A percentile compares a stretch with the other conserved stretches of the same genome.
Evolutionary conservation across 805 yeast species (phyloP).

Genomic region (Saccharomycopsis capsularis): DNA sequence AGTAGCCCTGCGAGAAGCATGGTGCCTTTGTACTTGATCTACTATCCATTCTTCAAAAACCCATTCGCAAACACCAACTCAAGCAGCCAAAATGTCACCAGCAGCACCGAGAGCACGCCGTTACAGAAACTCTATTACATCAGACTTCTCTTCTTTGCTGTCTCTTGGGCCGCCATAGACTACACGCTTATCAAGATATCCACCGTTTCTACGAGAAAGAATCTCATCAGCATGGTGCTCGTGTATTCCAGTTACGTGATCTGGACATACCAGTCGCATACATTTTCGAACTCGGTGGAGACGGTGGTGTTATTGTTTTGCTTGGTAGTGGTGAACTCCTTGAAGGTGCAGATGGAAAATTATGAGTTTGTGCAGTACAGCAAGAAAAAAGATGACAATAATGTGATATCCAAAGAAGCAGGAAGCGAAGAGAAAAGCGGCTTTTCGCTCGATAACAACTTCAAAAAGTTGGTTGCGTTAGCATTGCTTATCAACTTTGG

Average conservation of each 20-base stretch:
- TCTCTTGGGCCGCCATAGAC: slow-evolving; percentile 31
- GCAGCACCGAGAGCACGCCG: too few species aligned
- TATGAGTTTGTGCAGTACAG: neutral
- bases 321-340: slow-evolving; percentile 67
- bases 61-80: too few species aligned
- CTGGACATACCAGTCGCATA: slow-evolving; percentile 73
- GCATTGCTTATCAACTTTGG: slow-evolving; percentile 60
- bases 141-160: slow-evolving; percentile 23
- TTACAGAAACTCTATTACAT: slow-evolving; percentile 12
- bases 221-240: slow-evolving; percentile 34
- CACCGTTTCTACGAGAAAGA: slow-evolving; percentile 10
- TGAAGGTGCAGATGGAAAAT: slow-evolving; percentile 30
- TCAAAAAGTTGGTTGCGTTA: slow-evolving; percentile 31
- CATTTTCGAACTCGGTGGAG: slow-evolving; percentile 85
- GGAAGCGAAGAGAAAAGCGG: neutral
- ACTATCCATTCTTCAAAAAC: slow-evolving; percentile 52
- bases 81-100: too few species aligned
- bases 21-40: slow-evolving; percentile 57
- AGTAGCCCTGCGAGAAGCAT: slow-evolving; percentile 61
- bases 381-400: neutral
- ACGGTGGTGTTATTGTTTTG: slow-evolving; percentile 38
- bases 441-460: neutral
- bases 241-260: slow-evolving; percentile 61
- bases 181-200: slow-evolving; percentile 17
- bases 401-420: too few species aligned